Evolutionary conservation across 495 filamentous ascomycete species (phyloP).

Genomic region (Tuber calosporum): DNA sequence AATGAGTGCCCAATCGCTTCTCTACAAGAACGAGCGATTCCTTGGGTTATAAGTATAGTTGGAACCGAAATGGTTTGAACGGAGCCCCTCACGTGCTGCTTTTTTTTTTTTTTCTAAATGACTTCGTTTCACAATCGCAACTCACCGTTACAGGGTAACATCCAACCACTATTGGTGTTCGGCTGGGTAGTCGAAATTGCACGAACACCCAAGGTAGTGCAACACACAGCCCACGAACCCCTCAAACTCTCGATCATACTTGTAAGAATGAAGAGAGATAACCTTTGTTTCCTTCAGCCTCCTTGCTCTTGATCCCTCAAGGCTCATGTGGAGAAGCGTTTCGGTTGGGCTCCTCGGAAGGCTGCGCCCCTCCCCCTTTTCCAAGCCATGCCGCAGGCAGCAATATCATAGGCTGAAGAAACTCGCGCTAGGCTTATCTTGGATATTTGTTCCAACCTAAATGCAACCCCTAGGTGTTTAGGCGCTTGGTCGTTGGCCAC

Average conservation of each 20-base stretch:
- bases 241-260: not conserved
- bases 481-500: not conserved
- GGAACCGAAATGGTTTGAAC: not conserved
- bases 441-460: not conserved
- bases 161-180: not conserved
- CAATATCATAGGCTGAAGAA: not conserved
- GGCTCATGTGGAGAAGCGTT: not conserved
- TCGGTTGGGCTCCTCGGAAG: not conserved
- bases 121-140: not conserved
- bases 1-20: not conserved
- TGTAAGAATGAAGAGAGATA: not conserved
- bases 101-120: not conserved
- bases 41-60: not conserved
- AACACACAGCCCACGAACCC: not conserved
- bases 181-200: not conserved
- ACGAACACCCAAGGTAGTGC: not conserved
- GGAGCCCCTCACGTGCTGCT: not conserved
- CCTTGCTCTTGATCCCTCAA: not conserved
- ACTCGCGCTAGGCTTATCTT: not conserved
- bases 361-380: not conserved
- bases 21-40: not conserved
- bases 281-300: not conserved
- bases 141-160: not conserved
- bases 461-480: not conserved
- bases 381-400: not conserved